Base-by-base conservation (phyloP, 2,329 filamentous ascomycete species). In the Diaporthe sp. region DNA sequence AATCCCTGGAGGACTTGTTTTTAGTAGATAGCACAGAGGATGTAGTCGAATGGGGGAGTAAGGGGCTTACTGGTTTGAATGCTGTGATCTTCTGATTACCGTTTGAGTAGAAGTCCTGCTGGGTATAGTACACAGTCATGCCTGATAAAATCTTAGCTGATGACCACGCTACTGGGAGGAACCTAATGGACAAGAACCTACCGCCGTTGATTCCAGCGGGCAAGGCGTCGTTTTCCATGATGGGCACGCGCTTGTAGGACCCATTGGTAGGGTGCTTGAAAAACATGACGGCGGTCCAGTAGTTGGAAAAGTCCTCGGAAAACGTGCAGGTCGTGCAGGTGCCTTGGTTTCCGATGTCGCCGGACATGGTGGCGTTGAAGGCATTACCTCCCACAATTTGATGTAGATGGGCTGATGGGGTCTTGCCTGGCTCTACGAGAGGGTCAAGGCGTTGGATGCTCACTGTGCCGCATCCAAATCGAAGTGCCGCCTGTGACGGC, bases 51-150 rank as follows among this genome's bases (percentile, higher is more conserved):
- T 58, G 4, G 10, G 2, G 22, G 34, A 10, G 9, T 13, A 17
- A 37, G 17, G 79, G 65, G 77, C 81, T 79, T 58, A 80, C 80
- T 77, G 78, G 82, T 34, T 53, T 53, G 79, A 86, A 86, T n/a
- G 84, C 82, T 8, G 83, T 85, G 46, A 86, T 82, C 78, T 83
- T 83, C 68, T 81, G 79, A 74, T 85, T 85, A 31, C 84, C 84
- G 25, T 84, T 84, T 15, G 81, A 83, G 77, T 81, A 83, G 79
- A 86, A 86, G 70, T 82, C 82, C 46, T 85, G 82, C 76, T 84
- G 82, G 9, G 85, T 82, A 72, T 86, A 86, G 80, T 86, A 86
- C 25, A 86, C 80, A 10, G 84, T 85, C 79, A 86, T 85, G 5
- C 65, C 65, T 70, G 4, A 3, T 1, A 39, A 25, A 4, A n/a